Evolutionary conservation across 2,329 filamentous ascomycete species (phyloP).

Genomic region (Diplodia corticola): DNA sequence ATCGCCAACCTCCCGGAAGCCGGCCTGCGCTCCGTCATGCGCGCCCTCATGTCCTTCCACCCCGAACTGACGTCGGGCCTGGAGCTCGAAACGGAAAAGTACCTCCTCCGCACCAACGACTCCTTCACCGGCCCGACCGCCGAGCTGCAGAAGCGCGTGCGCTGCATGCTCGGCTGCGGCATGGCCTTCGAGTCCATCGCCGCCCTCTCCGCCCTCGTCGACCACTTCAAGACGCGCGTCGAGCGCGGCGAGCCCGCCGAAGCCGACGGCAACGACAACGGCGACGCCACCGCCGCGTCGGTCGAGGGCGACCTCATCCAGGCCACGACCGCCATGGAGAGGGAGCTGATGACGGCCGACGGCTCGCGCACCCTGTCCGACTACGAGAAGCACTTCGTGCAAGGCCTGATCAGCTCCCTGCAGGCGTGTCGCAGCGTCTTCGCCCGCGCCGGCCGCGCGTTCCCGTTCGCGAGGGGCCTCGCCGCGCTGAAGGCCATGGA

Average conservation of each 20-base stretch:
- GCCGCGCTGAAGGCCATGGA: conserved; percentile 4
- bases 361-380: conserved; percentile 27
- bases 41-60: conserved; percentile 35
- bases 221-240: not conserved
- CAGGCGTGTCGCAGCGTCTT: conserved; percentile 22
- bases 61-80: conserved; percentile 36
- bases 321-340: conserved; percentile 41
- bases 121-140: conserved; percentile 20
- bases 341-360: conserved; percentile 29
- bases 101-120: conserved; percentile 25
- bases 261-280: conserved; percentile 19
- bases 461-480: conserved; percentile 27
- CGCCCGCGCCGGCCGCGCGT: conserved; percentile 25
- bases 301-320: conserved; percentile 43
- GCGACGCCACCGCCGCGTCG: not conserved
- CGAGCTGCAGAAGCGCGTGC: conserved; percentile 26
- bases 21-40: conserved; percentile 43
- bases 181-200: conserved; percentile 34
- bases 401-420: not conserved
- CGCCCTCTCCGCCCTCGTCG: not conserved
- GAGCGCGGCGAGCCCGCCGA: not conserved
- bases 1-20: conserved; percentile 46
- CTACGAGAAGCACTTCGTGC: conserved; percentile 23
- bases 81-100: conserved; percentile 34
- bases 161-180: conserved; percentile 39